Evolutionary conservation across 2,329 filamentous ascomycete genomes (phyloP), one percentile per base, ranked within the genome.

Genomic region (Exophiala sp.): DNA sequence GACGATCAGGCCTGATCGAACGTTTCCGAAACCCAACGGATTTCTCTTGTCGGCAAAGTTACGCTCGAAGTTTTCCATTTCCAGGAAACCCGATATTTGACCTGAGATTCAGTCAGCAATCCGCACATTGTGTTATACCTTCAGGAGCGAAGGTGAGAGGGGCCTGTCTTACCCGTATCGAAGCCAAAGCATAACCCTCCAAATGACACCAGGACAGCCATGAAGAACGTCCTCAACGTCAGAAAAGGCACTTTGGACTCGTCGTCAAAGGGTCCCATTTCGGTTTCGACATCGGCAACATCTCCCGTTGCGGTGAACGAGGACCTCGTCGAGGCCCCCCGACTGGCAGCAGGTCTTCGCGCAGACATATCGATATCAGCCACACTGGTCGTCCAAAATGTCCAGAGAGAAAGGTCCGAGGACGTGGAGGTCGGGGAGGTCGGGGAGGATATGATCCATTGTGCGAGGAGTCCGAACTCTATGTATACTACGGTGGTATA

Each of bases 151-250:
- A 10, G 24, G 6, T 6, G 24, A 27, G 24, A 27, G 24, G 10
- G 10, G 24, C 6, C 10, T 6, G 10, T 27, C 24, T n/a, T 32
- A 67, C 68, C 68, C 53, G 68, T 70, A 16, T 68, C 64, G 58
- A 72, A 73, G 56, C 70, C 70, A 57, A 73, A 73, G 50, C 73
- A 68, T 58, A 73, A 69, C 53, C 71, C 71, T 56, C 71, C 71
- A 68, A 74, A 73, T 4, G 70, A 73, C 35, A 72, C 70, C 48
- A 72, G 63, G 32, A 73, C 43, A 42, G 70, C 70, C 53, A 74
- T 66, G 50, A 70, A 63, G 52, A 71, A 65, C 0, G 70, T 68
- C 4, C 68, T 65, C 62, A 65, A 65, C 49, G 71, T 73, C 45
- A 73, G 50, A 41, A 70, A 68, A 29, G 65, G 64, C 54, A 72